A percentile compares a stretch with the other conserved stretches of the same genome.
These are phyloP conservation scores for Hypericum androsaemum DNA, from an alignment of 345 rosid species.

Conservation along the genomic window DNA sequence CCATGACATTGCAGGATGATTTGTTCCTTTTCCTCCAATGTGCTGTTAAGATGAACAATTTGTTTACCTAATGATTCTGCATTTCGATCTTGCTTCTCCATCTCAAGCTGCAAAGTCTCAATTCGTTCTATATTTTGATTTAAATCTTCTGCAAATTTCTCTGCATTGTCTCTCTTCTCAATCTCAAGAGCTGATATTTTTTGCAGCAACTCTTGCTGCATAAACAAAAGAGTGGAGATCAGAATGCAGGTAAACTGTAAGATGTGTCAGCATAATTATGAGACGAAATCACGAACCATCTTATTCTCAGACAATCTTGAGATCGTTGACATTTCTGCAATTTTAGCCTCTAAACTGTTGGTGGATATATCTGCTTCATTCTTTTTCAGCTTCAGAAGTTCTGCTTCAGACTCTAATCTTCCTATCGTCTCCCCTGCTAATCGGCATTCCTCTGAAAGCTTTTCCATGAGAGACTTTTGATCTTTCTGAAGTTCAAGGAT, in stretches of 20 bases:
- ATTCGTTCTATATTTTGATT: constrained; percentile 40
- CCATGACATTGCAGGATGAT: constrained; percentile 43
- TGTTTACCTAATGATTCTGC: constrained; percentile 46
- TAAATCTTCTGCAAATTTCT: constrained; percentile 44
- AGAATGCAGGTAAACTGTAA: constrained; percentile 9
- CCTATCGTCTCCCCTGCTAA: constrained; percentile 46
- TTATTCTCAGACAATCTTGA: constrained; percentile 47
- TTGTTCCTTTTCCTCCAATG: constrained; percentile 58
- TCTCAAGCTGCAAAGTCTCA: constrained; percentile 37
- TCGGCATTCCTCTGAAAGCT: constrained; percentile 43
- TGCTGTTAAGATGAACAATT: constrained; percentile 39
- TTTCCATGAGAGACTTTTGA: constrained; percentile 37
- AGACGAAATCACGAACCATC: constrained; percentile 33
- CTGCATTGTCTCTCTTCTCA: constrained; percentile 43
- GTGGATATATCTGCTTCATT: constrained; percentile 45
- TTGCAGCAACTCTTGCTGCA: constrained; percentile 51
- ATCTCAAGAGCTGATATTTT: constrained; percentile 50
- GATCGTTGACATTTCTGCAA: constrained; percentile 35
- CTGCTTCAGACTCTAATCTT: constrained; percentile 56
- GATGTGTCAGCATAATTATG: neutral
- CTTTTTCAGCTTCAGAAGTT: constrained; percentile 42
- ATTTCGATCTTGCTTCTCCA: constrained; percentile 33
- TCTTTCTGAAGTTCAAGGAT: constrained; percentile 48
- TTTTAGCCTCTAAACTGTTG: constrained; percentile 44
- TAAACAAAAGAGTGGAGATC: constrained; percentile 16